Base-by-base conservation (phyloP, 768 basidiomycete species). In the Auriscalpium microsporum region DNA sequence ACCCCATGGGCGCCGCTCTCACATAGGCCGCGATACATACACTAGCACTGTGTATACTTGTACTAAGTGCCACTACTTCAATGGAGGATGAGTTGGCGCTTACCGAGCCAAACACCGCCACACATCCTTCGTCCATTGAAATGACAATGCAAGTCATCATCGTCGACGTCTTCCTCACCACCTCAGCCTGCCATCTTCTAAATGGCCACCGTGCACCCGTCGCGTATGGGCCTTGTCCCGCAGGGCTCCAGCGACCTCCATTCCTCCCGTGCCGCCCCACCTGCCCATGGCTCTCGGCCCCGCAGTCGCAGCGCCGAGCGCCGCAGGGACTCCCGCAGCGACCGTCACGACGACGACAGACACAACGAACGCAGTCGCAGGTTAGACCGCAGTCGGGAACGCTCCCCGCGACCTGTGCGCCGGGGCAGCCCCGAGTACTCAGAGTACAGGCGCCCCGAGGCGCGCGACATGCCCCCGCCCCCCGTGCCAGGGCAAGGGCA, bases 351-450 rank as follows among this genome's bases (percentile, higher is more conserved):
- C 33, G 48, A 36, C 35, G 55, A 50, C 67, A 68, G 48, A 70
- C 63, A 56, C 68, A 66, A 36, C 23, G 63, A 58, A 17, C 21
- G 56, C 28, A 49, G 53, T 23, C 49, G 51, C 11, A 49, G 53
- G 64, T 70, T 56, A 62, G 68, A 59, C 36, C 57, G 72, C 58
- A 65, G 65, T 28, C 56, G 63, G 48, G 62, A 65, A 17, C 56
- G 59, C 28, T 59, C 66, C 17, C 55, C 35, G 42, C 28, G 57
- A 37, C 28, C 42, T 38, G 33, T 37, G 35, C 52, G 58, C 21
- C 54, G 66, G 23, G 50, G 28, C 16, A 87, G 85, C 21, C 84
- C 84, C 1, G 72, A 75, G 47, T 87, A 87, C 48, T 75, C 73
- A 4, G 82, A 84, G 59, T 86, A 86, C 63, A 69, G 58, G 46